Conservation (phyloP, 164 flowering plant species). For the Warburgia ugandensis region DNA sequence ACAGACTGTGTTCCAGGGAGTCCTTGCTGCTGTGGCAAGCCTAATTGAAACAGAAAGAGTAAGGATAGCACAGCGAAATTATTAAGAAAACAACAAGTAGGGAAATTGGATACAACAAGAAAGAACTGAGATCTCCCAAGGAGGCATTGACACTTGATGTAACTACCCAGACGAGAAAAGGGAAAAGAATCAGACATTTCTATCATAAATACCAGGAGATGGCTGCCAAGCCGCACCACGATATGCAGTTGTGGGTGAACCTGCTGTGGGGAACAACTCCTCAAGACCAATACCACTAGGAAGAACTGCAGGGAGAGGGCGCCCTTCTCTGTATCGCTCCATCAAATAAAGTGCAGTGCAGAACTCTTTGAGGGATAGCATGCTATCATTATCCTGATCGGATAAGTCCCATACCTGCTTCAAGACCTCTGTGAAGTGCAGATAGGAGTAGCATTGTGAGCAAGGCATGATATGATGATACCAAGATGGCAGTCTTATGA, state of each 20-base stretch:
- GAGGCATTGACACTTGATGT: background rate
- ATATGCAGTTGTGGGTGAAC: constrained; percentile 43
- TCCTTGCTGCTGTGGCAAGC: constrained; percentile 48
- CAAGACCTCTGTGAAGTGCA: constrained; percentile 60
- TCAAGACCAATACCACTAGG: constrained; percentile 61
- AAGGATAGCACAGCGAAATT: too few species aligned
- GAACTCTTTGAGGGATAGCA: constrained; percentile 89
- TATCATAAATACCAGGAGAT: constrained; percentile 41
- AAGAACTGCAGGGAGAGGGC: constrained; percentile 70
- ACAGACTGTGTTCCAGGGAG: constrained; percentile 39
- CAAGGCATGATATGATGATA: too few species aligned
- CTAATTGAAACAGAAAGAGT: constrained; percentile 21
- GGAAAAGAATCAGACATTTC: background rate
- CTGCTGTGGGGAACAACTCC: constrained; percentile 46
- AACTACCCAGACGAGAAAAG: background rate
- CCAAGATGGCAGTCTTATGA: too few species aligned
- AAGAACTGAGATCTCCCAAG: background rate
- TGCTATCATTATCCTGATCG: constrained; percentile 93
- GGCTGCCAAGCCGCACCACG: constrained; percentile 59
- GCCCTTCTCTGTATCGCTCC: constrained; percentile 93
- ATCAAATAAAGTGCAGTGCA: constrained; percentile 87
- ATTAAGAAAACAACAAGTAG: too few species aligned
- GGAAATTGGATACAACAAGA: background rate
- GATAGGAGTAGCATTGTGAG: constrained; percentile 10
- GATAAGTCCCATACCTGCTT: constrained; percentile 99